Conservation (phyloP, 305 asterid genomes). For the Solanum hybrid region DNA sequence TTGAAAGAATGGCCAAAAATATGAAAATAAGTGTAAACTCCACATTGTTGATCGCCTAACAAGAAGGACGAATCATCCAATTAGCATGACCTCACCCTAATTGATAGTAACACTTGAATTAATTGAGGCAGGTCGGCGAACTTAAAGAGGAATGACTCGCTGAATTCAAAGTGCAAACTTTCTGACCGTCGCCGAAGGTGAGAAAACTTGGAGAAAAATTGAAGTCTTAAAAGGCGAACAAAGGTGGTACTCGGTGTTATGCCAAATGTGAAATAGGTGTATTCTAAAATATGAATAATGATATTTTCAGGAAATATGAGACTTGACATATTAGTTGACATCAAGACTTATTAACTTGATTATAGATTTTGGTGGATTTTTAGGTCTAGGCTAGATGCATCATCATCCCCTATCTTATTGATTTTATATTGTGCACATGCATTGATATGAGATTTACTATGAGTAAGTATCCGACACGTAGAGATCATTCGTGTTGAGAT, state of each 20-base stretch:
- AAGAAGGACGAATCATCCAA: not conserved
- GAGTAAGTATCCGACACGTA: not conserved
- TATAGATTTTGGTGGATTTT: not conserved
- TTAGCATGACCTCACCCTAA: not conserved
- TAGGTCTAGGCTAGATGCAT: not conserved
- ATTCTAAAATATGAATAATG: not conserved
- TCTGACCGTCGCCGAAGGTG: not conserved
- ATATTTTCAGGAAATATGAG: not conserved
- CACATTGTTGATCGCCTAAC: not conserved
- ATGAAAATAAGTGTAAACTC: not conserved
- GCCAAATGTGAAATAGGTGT: not conserved
- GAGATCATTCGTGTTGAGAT: not conserved
- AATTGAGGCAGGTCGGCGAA: not conserved
- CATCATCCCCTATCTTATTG: not conserved
- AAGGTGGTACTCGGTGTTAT: not conserved
- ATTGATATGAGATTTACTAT: not conserved
- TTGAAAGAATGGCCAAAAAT: not conserved
- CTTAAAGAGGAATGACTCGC: not conserved
- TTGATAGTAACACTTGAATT: not conserved
- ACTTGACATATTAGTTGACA: not conserved
- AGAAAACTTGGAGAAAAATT: not conserved
- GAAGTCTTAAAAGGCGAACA: not conserved
- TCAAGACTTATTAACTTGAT: not conserved
- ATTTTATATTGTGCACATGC: not conserved
- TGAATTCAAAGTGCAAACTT: not conserved